Conservation (phyloP, 2,329 filamentous ascomycete genomes). For the Penicillium sp. region DNA sequence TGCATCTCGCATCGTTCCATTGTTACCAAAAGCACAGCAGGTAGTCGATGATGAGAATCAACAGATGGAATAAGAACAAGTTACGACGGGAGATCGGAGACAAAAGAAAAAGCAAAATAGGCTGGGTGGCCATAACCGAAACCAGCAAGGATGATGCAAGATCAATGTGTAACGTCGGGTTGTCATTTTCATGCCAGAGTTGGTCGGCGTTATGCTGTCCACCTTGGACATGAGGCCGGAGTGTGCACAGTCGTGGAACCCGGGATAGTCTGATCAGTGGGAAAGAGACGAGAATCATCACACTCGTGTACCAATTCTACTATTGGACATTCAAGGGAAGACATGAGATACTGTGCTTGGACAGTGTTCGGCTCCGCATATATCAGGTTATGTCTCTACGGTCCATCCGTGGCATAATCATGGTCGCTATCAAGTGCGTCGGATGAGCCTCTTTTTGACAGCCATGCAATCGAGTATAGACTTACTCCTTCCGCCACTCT, state of each 20-base stretch:
- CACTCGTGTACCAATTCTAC: neutral
- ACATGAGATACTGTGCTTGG: neutral
- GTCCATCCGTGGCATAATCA: neutral
- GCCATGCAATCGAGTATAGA: neutral
- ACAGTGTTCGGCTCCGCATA: neutral
- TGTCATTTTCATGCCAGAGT: neutral
- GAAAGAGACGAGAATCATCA: neutral
- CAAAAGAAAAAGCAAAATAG: constrained; percentile 5
- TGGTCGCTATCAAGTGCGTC: neutral
- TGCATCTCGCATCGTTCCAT: constrained; percentile 7
- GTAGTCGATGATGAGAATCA: neutral
- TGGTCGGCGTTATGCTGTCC: neutral
- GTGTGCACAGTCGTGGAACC: constrained; percentile 2
- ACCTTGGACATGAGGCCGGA: neutral
- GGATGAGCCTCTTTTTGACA: neutral
- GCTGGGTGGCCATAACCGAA: neutral
- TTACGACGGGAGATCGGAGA: neutral
- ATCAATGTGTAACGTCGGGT: neutral
- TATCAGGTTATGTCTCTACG: neutral
- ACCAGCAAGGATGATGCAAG: constrained; percentile 2
- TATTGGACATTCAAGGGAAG: neutral
- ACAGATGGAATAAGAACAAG: neutral
- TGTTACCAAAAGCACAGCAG: neutral
- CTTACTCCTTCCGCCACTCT: neutral
- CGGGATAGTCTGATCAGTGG: neutral